A percentile compares a stretch with the other conserved stretches of the same genome.
Conservation (phyloP, 176 grass and related monocot genomes). For the Tuctoria greenei region DNA sequence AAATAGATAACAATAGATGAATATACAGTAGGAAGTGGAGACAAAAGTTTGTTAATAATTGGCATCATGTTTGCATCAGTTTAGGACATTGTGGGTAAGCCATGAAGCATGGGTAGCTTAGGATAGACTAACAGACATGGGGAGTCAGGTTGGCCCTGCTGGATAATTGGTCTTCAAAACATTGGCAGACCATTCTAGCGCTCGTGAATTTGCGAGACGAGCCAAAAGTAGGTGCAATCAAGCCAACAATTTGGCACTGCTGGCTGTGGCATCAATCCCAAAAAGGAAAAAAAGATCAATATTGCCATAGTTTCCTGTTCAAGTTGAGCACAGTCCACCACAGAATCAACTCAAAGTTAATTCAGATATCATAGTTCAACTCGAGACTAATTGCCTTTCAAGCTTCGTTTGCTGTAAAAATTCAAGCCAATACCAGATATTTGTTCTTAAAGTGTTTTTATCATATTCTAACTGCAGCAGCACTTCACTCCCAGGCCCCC, state of each 20-base stretch:
- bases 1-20: conserved; percentile 13
- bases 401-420: too few relatives aligned
- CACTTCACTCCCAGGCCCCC: too few relatives aligned
- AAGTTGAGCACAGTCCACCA: too few relatives aligned
- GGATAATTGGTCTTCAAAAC: neutral
- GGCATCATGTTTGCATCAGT: conserved; percentile 1
- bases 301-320: too few relatives aligned
- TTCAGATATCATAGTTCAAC: too few relatives aligned
- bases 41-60: conserved; percentile 20
- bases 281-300: neutral
- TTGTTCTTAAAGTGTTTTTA: too few relatives aligned
- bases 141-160: neutral
- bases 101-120: conserved; percentile 19
- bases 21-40: conserved; percentile 15
- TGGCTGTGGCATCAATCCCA: neutral
- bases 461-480: too few relatives aligned
- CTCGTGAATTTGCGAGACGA: neutral
- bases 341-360: too few relatives aligned
- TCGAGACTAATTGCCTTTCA: too few relatives aligned
- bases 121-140: conserved; percentile 16
- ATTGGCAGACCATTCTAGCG: neutral
- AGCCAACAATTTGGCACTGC: neutral
- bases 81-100: conserved; percentile 7
- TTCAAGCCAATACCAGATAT: too few relatives aligned
- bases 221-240: neutral